These are phyloP conservation scores for Halteria grandinella DNA, from an alignment of 73 alveolate genomes.

Conservation along the genomic window DNA sequence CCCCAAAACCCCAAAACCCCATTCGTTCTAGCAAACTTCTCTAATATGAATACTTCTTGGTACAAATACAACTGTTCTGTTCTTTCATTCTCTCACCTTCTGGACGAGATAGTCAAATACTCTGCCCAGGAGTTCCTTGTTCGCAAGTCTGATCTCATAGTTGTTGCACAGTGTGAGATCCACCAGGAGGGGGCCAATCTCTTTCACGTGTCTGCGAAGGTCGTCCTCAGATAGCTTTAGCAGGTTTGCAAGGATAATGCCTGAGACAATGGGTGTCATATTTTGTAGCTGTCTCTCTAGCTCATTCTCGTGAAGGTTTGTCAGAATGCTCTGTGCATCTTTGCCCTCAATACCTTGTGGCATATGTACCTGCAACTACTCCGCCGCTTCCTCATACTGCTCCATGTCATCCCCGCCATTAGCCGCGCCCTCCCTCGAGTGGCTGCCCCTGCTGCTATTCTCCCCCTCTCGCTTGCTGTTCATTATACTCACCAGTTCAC, in stretches of 20 bases:
- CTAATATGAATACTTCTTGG: too few species aligned
- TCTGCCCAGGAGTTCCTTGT: conserved; percentile 39
- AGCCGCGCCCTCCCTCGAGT: too few species aligned
- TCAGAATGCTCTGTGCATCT: conserved; percentile 15
- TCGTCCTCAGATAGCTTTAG: conserved; percentile 36
- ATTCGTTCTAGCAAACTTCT: too few species aligned
- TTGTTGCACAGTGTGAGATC: conserved; percentile 58
- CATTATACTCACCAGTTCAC: conserved; percentile 49
- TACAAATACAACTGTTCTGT: too few species aligned
- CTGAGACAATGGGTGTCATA: conserved; percentile 54
- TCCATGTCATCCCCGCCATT: too few species aligned
- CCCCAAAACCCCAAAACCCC: too few species aligned
- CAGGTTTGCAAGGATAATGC: conserved; percentile 45
- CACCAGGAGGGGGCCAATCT: conserved; percentile 50
- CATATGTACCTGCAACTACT: too few species aligned
- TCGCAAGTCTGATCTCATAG: conserved; percentile 52
- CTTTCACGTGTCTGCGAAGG: conserved; percentile 25
- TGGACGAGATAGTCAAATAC: conserved; percentile 24
- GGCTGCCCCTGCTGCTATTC: background rate
- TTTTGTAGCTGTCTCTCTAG: conserved; percentile 55
- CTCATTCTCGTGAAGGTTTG: conserved; percentile 51
- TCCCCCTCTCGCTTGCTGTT: conserved; percentile 33
- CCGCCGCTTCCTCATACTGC: too few species aligned
- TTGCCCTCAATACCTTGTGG: conserved; percentile 29
- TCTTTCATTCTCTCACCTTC: too few species aligned